Conservation (phyloP, 73 alveolate genomes). For the Paraurostyla sp. region DNA sequence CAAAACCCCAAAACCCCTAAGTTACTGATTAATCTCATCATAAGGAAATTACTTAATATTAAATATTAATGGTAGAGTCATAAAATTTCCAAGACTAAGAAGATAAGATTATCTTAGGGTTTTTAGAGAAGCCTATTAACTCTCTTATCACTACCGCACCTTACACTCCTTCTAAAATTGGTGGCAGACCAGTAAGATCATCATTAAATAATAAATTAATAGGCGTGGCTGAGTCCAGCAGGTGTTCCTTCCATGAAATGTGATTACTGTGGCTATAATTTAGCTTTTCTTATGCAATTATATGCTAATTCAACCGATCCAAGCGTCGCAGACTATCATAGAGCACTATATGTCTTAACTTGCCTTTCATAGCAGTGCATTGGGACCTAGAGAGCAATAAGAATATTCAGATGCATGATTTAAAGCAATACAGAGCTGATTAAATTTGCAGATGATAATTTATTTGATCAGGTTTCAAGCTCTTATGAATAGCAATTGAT, state of each 20-base stretch:
- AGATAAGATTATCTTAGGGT: slow-evolving; percentile 41
- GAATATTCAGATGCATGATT: background rate
- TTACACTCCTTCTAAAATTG: slow-evolving; percentile 35
- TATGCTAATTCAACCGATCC: slow-evolving; percentile 40
- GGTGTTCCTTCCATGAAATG: background rate
- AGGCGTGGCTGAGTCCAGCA: slow-evolving; percentile 50
- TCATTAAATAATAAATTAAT: background rate
- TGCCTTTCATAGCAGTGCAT: slow-evolving; percentile 39
- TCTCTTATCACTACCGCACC: slow-evolving; percentile 39
- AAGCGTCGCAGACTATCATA: background rate
- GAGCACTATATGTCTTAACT: slow-evolving; percentile 36
- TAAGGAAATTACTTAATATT: background rate
- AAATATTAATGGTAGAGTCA: slow-evolving; percentile 54
- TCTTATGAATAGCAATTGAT: slow-evolving; percentile 19
- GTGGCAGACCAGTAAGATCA: slow-evolving; percentile 43
- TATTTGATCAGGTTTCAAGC: slow-evolving; percentile 27
- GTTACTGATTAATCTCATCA: background rate
- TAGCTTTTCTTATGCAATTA: slow-evolving; percentile 39
- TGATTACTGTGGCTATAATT: slow-evolving; percentile 45
- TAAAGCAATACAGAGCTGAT: background rate
- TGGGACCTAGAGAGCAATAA: slow-evolving; percentile 37
- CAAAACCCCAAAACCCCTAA: slow-evolving; percentile 28
- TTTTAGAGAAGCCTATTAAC: slow-evolving; percentile 7
- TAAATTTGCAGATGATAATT: slow-evolving; percentile 35
- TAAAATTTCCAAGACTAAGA: background rate